These are phyloP conservation scores for Amaranthus cruentus DNA, from an alignment of 148 eudicot species.

Conservation along the genomic window DNA sequence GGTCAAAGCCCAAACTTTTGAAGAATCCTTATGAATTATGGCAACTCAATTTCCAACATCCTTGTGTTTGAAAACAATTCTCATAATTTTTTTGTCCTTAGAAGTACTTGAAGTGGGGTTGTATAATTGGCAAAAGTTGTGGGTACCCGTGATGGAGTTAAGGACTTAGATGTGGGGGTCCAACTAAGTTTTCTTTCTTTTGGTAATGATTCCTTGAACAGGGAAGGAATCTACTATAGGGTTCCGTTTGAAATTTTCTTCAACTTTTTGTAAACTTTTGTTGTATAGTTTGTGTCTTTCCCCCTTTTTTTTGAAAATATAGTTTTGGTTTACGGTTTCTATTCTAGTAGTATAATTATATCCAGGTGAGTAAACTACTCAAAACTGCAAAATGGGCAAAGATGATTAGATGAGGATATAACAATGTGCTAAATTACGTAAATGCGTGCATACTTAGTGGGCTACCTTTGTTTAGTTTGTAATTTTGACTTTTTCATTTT, in stretches of 20 bases:
- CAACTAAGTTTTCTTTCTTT: slow-evolving; percentile 16
- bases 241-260: background rate
- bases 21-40: slow-evolving; percentile 1
- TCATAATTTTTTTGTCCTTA: background rate
- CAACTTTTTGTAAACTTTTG: background rate
- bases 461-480: too few relatives aligned
- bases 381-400: too few relatives aligned
- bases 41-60: background rate
- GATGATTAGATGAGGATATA: too few relatives aligned
- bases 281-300: background rate
- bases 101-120: slow-evolving; percentile 7
- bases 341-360: background rate
- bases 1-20: slow-evolving; percentile 18
- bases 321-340: background rate
- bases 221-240: slow-evolving; percentile 9
- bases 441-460: too few relatives aligned
- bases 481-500: too few relatives aligned
- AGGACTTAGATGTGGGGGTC: slow-evolving; percentile 16
- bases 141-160: slow-evolving; percentile 22
- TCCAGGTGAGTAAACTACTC: background rate
- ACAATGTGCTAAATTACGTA: too few relatives aligned
- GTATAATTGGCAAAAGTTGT: background rate
- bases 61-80: slow-evolving; percentile 4
- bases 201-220: slow-evolving; percentile 4
- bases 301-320: background rate